Conservation (phyloP, 768 basidiomycete genomes). For the Lactarius hatsudake region DNA sequence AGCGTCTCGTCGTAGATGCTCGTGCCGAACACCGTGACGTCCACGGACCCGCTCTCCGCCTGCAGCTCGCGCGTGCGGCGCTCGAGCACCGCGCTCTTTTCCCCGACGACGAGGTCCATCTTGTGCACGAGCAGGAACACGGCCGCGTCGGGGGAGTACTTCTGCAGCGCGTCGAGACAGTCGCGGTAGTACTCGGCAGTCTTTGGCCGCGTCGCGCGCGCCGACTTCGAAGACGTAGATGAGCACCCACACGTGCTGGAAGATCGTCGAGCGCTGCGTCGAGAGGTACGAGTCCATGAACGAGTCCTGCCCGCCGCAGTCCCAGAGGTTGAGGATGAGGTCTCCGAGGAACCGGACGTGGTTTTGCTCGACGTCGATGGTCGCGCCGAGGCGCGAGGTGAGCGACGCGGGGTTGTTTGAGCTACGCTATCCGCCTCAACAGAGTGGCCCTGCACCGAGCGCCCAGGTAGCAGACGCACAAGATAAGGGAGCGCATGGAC, state of each 20-base stretch:
- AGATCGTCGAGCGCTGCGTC: constrained; percentile 89
- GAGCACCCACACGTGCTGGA: constrained; percentile 93
- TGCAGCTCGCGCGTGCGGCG: constrained; percentile 73
- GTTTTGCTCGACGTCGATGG: constrained; percentile 97
- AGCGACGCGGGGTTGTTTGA: constrained; percentile 93
- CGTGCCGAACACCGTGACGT: constrained; percentile 81
- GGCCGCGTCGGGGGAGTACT: constrained; percentile 76
- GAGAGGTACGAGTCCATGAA: constrained; percentile 98
- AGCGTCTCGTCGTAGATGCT: constrained; percentile 97
- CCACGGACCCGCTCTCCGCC: constrained; percentile 58
- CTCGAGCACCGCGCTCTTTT: constrained; percentile 56
- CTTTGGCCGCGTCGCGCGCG: constrained; percentile 76
- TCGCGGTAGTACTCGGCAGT: constrained; percentile 90
- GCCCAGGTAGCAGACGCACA: constrained; percentile 55
- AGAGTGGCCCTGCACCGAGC: constrained; percentile 14
- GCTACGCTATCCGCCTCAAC: constrained; percentile 42
- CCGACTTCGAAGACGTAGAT: constrained; percentile 99
- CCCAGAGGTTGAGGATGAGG: constrained; percentile 95
- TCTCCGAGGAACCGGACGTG: constrained; percentile 97
- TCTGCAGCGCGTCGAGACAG: constrained; percentile 78
- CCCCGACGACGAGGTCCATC: constrained; percentile 87
- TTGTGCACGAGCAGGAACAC: constrained; percentile 95
- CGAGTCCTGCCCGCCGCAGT: constrained; percentile 96
- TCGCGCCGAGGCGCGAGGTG: constrained; percentile 89
- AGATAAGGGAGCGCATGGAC: constrained; percentile 98